A percentile compares a stretch with the other conserved stretches of the same genome.
phyloP scores from a whole-genome alignment of 768 basidiomycete species.

The Suillus paluster region DNA sequence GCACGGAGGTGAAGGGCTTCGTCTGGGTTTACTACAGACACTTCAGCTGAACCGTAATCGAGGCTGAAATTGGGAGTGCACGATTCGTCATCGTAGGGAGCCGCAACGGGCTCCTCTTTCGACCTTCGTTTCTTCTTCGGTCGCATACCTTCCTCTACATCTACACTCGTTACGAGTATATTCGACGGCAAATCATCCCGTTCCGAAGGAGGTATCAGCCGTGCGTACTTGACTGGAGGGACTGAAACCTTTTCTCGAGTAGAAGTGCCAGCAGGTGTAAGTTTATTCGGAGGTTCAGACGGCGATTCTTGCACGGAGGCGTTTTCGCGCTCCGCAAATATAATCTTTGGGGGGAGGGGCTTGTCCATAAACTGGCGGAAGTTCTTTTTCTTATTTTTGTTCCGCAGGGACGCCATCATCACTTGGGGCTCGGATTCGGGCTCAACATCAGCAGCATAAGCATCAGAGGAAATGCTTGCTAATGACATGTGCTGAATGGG shows the following conservation, averaged over 20 bases:
- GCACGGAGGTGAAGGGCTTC: conserved; percentile 17
- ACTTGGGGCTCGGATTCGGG: conserved; percentile 17
- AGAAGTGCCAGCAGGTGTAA: conserved; percentile 13
- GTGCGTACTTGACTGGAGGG: conserved; percentile 26
- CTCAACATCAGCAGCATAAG: conserved; percentile 15
- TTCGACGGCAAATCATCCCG: conserved; percentile 59
- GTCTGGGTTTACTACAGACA: neutral
- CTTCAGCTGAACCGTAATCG: conserved; percentile 18
- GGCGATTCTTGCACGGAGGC: neutral
- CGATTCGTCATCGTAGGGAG: conserved; percentile 13
- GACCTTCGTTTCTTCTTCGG: conserved; percentile 36
- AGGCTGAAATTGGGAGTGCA: conserved; percentile 14
- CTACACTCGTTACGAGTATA: conserved; percentile 72
- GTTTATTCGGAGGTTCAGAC: conserved; percentile 6
- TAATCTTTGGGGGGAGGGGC: conserved; percentile 54
- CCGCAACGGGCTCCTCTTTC: conserved; percentile 21
- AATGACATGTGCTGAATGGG: conserved; percentile 1
- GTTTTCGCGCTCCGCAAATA: conserved; percentile 43
- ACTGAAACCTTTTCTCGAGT: neutral
- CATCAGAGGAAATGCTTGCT: neutral
- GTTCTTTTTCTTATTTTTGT: conserved; percentile 77
- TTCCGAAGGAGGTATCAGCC: conserved; percentile 67
- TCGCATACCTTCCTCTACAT: conserved; percentile 57
- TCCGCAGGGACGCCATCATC: conserved; percentile 51
- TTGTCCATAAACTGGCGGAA: conserved; percentile 57